Base-by-base conservation (phyloP, 2,329 filamentous ascomycete species). In the Curvularia hawaiiensis region DNA sequence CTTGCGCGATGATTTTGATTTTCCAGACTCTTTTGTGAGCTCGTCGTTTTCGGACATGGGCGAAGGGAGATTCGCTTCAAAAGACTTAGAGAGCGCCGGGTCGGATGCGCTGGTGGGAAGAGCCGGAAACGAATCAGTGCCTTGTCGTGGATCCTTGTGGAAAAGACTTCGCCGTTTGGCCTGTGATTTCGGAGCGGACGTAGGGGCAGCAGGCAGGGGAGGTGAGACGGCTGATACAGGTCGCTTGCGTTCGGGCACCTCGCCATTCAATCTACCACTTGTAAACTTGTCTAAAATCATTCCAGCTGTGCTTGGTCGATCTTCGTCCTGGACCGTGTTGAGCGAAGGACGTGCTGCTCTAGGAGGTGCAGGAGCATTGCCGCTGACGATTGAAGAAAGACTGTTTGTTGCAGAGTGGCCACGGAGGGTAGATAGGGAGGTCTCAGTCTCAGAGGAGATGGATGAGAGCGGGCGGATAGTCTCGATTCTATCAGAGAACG, bases 401-500 rank as follows among this genome's bases (percentile, higher is more conserved):
- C 90, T 96, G 56, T 89, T 90, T 26, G 90, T 90, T 33, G 91
- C 83, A 1, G 88, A 91, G 73, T 94, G 91, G 5, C 87, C 85
- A 40, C 87, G 84, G 18, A 88, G 83, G 0, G 90, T 92, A 1
- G 83, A 83, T 52, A 86, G 79, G 3, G 90, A 95, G 70, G 88
- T 92, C 45, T 91, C 89, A 0, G 91, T 92, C 72, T 95, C 92
- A 20, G 88, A 93, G 1, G 92, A 96, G 14, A 96, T 87, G 20
- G 93, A 81, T 2, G 93, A 97, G 18, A 96, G 78, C 0, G 93
- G 92, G 11, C 91, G 85, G 66, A 93, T 93, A 61, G 90, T 92
- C 74, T 96, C 91, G 28, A 96, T 82, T 11, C 86, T 90, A 62
- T 96, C 92, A 1, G 90, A 92, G 70, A 96, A 96, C 0, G 90